phyloP scores from a whole-genome alignment of 139 green algal species.

The Choricystis sp. region DNA sequence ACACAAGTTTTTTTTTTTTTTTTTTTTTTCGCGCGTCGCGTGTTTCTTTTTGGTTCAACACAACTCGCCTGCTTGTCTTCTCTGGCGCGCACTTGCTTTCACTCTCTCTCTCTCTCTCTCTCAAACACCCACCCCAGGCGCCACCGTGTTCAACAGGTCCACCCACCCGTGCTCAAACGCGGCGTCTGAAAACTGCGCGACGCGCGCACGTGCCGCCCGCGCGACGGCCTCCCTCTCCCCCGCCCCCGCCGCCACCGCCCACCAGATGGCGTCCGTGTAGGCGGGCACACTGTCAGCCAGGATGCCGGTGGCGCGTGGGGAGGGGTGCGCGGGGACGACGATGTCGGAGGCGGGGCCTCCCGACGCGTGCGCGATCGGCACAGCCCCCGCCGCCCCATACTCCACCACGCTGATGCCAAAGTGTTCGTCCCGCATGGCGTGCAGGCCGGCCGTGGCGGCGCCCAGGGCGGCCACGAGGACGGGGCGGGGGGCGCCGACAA shows the following conservation, averaged over 20 bases:
- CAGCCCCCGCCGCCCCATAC: constrained; percentile 89
- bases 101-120: no score
- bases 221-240: background rate
- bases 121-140: no score
- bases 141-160: background rate
- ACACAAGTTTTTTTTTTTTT: no score
- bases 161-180: background rate
- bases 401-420: constrained; percentile 97
- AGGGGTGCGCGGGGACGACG: constrained; percentile 9
- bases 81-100: no score
- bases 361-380: constrained; percentile 79
- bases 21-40: no score
- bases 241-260: constrained; percentile 2
- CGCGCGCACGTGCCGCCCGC: no score
- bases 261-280: constrained; percentile 52
- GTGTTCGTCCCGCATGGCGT: constrained; percentile 96
- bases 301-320: constrained; percentile 35
- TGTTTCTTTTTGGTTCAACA: no score
- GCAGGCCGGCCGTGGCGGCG: constrained; percentile 69
- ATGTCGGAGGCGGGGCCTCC: constrained; percentile 56
- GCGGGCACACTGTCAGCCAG: constrained; percentile 41
- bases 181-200: background rate
- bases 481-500: constrained; percentile 48
- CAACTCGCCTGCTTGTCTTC: no score
- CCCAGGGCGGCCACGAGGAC: constrained; percentile 59